Conservation (phyloP, 2,329 filamentous ascomycete species). For the Neofusicoccum kwambonambiense region DNA sequence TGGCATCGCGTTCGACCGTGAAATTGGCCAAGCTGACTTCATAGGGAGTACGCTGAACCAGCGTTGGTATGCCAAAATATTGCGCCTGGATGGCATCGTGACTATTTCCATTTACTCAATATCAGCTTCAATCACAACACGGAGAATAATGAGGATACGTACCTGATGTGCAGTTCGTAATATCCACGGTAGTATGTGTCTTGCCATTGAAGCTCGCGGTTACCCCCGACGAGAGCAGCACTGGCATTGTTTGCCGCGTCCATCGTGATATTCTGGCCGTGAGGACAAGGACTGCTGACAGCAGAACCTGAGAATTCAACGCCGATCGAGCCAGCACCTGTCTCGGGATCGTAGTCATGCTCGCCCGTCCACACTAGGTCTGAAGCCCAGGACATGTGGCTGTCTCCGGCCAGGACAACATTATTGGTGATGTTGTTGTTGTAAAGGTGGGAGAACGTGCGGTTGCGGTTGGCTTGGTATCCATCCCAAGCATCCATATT, state of each 20-base stretch:
- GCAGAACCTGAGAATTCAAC: slow-evolving; percentile 63
- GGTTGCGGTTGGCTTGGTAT: slow-evolving; percentile 68
- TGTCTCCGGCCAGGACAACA: slow-evolving; percentile 70
- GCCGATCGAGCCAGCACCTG: slow-evolving; percentile 44
- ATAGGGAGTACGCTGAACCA: slow-evolving; percentile 59
- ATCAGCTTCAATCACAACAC: slow-evolving; percentile 25
- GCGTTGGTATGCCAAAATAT: slow-evolving; percentile 64
- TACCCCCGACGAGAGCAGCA: slow-evolving; percentile 41
- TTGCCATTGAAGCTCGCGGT: slow-evolving; percentile 69
- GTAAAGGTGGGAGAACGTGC: slow-evolving; percentile 66
- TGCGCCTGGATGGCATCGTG: slow-evolving; percentile 57
- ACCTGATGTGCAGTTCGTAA: slow-evolving; percentile 55
- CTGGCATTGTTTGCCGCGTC: slow-evolving; percentile 48
- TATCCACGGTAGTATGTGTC: slow-evolving; percentile 74
- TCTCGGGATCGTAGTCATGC: slow-evolving; percentile 38
- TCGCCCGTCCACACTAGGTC: slow-evolving; percentile 48
- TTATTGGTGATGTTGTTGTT: slow-evolving; percentile 70
- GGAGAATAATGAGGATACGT: neutral
- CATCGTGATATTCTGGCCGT: slow-evolving; percentile 60
- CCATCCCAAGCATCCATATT: slow-evolving; percentile 65
- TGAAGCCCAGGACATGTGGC: slow-evolving; percentile 60
- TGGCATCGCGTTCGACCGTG: slow-evolving; percentile 62
- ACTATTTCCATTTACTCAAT: neutral
- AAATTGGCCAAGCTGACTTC: slow-evolving; percentile 70
- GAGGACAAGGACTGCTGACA: slow-evolving; percentile 59